Conservation (phyloP, 768 basidiomycete species). For the Coprinellus micaceus region DNA sequence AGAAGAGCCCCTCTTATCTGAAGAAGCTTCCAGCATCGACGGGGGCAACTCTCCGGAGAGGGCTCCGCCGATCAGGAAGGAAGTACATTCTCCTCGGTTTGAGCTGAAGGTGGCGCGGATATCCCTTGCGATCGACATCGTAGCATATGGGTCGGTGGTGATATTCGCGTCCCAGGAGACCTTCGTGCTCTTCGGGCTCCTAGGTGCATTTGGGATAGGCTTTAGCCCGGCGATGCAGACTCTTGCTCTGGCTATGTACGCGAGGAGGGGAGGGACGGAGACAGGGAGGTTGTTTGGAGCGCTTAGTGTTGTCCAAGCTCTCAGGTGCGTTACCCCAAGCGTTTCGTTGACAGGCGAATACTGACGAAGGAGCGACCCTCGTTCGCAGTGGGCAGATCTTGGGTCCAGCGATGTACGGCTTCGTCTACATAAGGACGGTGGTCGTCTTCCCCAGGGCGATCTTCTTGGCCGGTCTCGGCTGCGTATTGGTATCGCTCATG, state of each 20-base stretch:
- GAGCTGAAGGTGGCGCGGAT: slow-evolving; percentile 67
- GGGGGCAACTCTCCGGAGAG: slow-evolving; percentile 15
- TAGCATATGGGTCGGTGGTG: slow-evolving; percentile 49
- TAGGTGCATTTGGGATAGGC: slow-evolving; percentile 59
- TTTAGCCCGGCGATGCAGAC: slow-evolving; percentile 67
- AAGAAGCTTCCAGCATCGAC: slow-evolving; percentile 16
- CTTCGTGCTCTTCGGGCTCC: slow-evolving; percentile 49
- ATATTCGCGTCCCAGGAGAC: slow-evolving; percentile 40
- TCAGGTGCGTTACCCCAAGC: slow-evolving; percentile 42
- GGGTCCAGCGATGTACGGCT: slow-evolving; percentile 69
- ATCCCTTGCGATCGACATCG: slow-evolving; percentile 56
- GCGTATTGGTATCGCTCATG: slow-evolving; percentile 38
- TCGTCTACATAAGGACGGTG: slow-evolving; percentile 69
- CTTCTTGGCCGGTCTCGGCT: slow-evolving; percentile 52
- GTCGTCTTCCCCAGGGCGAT: slow-evolving; percentile 64
- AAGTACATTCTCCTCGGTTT: slow-evolving; percentile 46
- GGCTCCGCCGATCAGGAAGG: slow-evolving; percentile 18
- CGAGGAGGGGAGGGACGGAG: slow-evolving; percentile 52
- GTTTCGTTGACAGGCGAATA: neutral
- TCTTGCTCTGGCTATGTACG: slow-evolving; percentile 66
- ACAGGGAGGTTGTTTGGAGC: slow-evolving; percentile 78
- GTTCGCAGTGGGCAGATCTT: slow-evolving; percentile 56
- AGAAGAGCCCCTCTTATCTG: slow-evolving; percentile 27
- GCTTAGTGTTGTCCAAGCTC: slow-evolving; percentile 66
- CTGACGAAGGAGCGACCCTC: neutral